Conservation (phyloP, 1,139 yeast genomes). For the Diutina siamensis region DNA sequence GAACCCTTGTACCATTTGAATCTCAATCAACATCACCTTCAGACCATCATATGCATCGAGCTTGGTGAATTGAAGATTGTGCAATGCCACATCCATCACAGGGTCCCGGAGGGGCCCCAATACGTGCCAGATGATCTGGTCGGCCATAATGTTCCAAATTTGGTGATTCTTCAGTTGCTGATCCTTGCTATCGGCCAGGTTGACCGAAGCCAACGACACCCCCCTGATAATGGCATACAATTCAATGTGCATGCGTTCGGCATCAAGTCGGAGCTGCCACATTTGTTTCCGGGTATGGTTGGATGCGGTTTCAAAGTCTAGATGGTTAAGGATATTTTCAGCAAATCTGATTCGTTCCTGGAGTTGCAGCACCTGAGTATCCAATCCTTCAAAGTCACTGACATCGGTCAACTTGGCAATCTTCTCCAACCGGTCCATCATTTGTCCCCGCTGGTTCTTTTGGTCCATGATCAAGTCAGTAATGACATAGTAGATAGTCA, state of each 20-base stretch:
- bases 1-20: constrained; percentile 60
- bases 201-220: background rate
- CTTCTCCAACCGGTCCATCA: constrained; percentile 52
- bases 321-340: background rate
- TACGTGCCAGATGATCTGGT: constrained; percentile 64
- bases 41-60: constrained; percentile 43
- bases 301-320: constrained; percentile 15
- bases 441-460: constrained; percentile 47
- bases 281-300: constrained; percentile 14
- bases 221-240: constrained; percentile 6
- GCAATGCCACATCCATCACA: constrained; percentile 61
- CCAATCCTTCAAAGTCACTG: constrained; percentile 46
- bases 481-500: constrained; percentile 50
- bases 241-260: constrained; percentile 45
- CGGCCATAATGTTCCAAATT: constrained; percentile 32
- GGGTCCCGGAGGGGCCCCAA: constrained; percentile 50
- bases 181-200: background rate
- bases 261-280: constrained; percentile 40
- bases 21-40: constrained; percentile 48
- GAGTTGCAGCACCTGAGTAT: constrained; percentile 11
- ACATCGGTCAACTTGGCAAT: constrained; percentile 60
- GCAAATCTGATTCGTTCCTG: background rate
- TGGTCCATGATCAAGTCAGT: constrained; percentile 56
- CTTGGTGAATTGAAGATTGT: constrained; percentile 48
- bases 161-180: background rate